Percentiles rank a stretch among this genome's conserved stretches.
These are phyloP conservation scores for Chaetothyriales sp. DNA, from an alignment of 2,329 filamentous ascomycete genomes.

Conservation along the genomic window DNA sequence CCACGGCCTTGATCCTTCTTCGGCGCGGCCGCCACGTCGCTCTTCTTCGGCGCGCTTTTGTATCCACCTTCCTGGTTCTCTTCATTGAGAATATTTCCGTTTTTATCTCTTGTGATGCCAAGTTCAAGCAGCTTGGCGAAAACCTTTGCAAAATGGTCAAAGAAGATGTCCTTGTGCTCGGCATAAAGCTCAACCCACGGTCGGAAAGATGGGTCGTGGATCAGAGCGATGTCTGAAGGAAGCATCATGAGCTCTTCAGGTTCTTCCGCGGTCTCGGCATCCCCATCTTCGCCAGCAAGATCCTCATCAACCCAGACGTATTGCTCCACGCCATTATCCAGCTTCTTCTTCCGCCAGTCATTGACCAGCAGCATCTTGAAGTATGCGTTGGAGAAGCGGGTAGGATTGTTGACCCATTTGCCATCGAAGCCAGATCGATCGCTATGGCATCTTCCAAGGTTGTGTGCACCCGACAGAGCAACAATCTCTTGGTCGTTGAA, in stretches of 20 bases:
- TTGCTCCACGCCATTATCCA: constrained; percentile 41
- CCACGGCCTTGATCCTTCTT: constrained; percentile 3
- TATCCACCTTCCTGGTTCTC: constrained; percentile 47
- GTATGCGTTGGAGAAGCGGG: constrained; percentile 45
- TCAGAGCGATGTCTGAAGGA: constrained; percentile 48
- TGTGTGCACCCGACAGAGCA: constrained; percentile 43
- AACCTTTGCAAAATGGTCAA: constrained; percentile 44
- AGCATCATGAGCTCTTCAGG: constrained; percentile 50
- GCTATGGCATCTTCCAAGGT: constrained; percentile 41
- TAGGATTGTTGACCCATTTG: constrained; percentile 48
- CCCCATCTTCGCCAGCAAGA: constrained; percentile 23
- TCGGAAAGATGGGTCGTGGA: constrained; percentile 40
- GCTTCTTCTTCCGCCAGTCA: constrained; percentile 42
- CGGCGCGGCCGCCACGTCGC: constrained; percentile 20
- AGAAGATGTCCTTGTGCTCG: constrained; percentile 48
- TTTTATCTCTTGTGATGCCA: constrained; percentile 42
- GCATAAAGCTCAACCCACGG: constrained; percentile 47
- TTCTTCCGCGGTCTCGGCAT: constrained; percentile 19
- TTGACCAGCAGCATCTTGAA: constrained; percentile 39
- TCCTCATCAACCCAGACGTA: constrained; percentile 49
- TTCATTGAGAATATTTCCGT: constrained; percentile 40
- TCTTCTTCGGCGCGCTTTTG: constrained; percentile 45
- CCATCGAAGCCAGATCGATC: constrained; percentile 46
- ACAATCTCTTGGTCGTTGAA: constrained; percentile 50
- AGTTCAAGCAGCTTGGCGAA: constrained; percentile 50